Evolutionary conservation across 495 filamentous ascomycete genomes (phyloP).

Genomic region (Alectoria sarmentosa): DNA sequence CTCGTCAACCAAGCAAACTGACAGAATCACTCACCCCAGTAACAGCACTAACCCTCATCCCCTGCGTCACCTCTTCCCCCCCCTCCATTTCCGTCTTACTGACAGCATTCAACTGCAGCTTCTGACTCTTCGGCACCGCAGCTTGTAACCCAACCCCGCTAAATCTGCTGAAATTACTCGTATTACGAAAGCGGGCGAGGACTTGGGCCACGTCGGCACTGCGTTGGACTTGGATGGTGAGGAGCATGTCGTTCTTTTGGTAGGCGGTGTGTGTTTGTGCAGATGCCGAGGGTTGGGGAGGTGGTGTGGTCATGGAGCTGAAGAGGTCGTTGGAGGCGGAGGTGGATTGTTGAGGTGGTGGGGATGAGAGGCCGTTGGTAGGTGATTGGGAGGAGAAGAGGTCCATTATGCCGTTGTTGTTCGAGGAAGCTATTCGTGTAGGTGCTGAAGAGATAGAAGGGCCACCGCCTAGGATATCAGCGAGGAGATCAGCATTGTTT

Average conservation of each 20-base stretch:
- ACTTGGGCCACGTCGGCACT: conserved; percentile 68
- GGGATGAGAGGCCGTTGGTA: conserved; percentile 38
- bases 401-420: conserved; percentile 79
- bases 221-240: conserved; percentile 76
- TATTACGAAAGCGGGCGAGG: conserved; percentile 75
- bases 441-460: conserved; percentile 47
- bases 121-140: conserved; percentile 92
- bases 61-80: conserved; percentile 77
- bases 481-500: conserved; percentile 80
- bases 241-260: conserved; percentile 73
- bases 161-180: conserved; percentile 55
- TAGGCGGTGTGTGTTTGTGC: conserved; percentile 58
- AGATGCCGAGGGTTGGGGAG: conserved; percentile 37
- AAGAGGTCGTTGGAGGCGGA: conserved; percentile 46
- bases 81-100: conserved; percentile 66
- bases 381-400: conserved; percentile 53
- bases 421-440: conserved; percentile 46
- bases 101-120: conserved; percentile 81
- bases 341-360: conserved; percentile 31
- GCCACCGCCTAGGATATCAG: conserved; percentile 63
- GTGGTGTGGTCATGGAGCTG: conserved; percentile 38
- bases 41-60: conserved; percentile 74
- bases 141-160: conserved; percentile 76
- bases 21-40: conserved; percentile 65
- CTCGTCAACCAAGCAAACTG: background rate